Conservation (phyloP, 2,329 filamentous ascomycete genomes). For the Xylaria sp. region DNA sequence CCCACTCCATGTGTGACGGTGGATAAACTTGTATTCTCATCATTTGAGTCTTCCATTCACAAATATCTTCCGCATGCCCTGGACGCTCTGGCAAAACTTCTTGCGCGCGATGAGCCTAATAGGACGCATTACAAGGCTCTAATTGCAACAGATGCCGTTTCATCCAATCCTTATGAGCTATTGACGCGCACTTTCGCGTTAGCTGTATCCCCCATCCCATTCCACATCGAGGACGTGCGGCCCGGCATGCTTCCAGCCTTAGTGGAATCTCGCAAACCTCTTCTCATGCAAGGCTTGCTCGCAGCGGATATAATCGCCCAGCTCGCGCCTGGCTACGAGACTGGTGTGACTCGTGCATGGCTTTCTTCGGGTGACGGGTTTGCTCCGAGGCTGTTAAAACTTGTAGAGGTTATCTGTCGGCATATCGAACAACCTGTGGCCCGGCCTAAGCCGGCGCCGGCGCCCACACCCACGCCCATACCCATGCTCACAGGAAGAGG, state of each 20-base stretch:
- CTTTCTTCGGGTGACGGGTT: slow-evolving; percentile 84
- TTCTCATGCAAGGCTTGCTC: slow-evolving; percentile 89
- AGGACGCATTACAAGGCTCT: slow-evolving; percentile 82
- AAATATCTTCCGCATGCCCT: slow-evolving; percentile 88
- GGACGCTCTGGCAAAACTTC: slow-evolving; percentile 86
- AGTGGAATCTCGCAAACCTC: slow-evolving; percentile 83
- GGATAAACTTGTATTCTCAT: slow-evolving; percentile 73
- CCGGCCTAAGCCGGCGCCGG: slow-evolving; percentile 44
- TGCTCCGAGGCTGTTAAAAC: slow-evolving; percentile 75
- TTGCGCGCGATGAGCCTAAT: slow-evolving; percentile 94
- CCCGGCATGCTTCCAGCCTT: slow-evolving; percentile 66
- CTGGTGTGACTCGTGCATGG: slow-evolving; percentile 77
- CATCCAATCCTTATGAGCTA: slow-evolving; percentile 73
- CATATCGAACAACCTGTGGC: slow-evolving; percentile 60
- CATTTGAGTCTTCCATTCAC: slow-evolving; percentile 81
- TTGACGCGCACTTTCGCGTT: slow-evolving; percentile 87
- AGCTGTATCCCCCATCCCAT: slow-evolving; percentile 83
- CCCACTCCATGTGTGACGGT: slow-evolving; percentile 67
- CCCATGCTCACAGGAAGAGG: too few species aligned
- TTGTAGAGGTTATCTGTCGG: slow-evolving; percentile 74
- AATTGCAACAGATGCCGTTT: slow-evolving; percentile 73
- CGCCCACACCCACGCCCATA: too few species aligned
- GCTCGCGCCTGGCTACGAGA: slow-evolving; percentile 73
- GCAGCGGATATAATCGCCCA: slow-evolving; percentile 87
- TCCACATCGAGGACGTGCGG: slow-evolving; percentile 60